phyloP scores from a whole-genome alignment of 2,329 filamentous ascomycete genomes.

The Aspergillus glaucus region DNA sequence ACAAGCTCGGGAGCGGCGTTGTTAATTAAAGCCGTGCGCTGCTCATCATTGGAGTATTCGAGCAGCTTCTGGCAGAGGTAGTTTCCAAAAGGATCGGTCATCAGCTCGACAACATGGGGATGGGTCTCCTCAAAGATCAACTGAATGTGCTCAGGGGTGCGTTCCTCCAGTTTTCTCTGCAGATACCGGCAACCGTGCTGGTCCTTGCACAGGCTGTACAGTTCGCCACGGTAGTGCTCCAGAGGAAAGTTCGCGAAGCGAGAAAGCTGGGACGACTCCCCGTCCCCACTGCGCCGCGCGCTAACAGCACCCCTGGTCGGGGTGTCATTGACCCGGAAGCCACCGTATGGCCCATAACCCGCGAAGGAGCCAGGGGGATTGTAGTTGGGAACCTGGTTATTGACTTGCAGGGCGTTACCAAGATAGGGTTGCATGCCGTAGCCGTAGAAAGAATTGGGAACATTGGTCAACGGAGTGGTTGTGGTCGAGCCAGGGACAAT shows the following conservation, averaged over 20 bases:
- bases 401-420: conserved; percentile 38
- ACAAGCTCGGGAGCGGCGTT: conserved; percentile 85
- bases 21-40: conserved; percentile 86
- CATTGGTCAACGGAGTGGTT: conserved; percentile 30
- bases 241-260: conserved; percentile 79
- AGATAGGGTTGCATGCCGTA: conserved; percentile 52
- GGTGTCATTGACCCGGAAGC: conserved; percentile 61
- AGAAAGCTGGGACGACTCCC: conserved; percentile 55
- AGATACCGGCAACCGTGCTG: conserved; percentile 96
- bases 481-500: conserved; percentile 16
- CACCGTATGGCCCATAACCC: conserved; percentile 44
- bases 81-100: conserved; percentile 99
- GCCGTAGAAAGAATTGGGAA: conserved; percentile 40
- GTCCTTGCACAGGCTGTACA: conserved; percentile 91
- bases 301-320: conserved; percentile 71
- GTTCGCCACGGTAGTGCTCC: conserved; percentile 72
- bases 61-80: conserved; percentile 98
- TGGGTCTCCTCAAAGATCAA: conserved; percentile 94
- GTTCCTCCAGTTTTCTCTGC: conserved; percentile 94
- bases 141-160: conserved; percentile 73
- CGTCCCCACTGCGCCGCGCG: conserved; percentile 44
- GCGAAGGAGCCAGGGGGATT: conserved; percentile 52
- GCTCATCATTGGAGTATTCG: conserved; percentile 89
- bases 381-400: conserved; percentile 39
- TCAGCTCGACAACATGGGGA: conserved; percentile 88